These are phyloP conservation scores for Nigrograna mackinnonii DNA, from an alignment of 2,329 filamentous ascomycete species.

Conservation along the genomic window DNA sequence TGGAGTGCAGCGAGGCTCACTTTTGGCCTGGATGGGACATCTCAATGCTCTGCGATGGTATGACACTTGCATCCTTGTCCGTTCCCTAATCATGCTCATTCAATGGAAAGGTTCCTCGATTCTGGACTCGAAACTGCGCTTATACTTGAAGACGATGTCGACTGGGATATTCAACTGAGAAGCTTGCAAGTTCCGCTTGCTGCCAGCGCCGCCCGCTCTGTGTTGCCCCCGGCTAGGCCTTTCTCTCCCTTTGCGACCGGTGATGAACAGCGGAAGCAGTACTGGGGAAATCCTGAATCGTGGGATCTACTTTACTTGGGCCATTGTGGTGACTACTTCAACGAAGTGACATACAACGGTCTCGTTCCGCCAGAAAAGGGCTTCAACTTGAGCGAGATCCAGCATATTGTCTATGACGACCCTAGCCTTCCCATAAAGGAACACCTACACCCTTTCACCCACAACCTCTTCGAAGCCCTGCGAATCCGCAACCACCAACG, in stretches of 20 bases:
- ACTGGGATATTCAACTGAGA: conserved; percentile 50
- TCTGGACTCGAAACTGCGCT: conserved; percentile 46
- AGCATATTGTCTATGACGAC: conserved; percentile 41
- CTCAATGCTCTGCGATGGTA: conserved; percentile 46
- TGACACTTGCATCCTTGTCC: not conserved
- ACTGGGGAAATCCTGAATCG: conserved; percentile 42
- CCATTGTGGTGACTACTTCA: conserved; percentile 49
- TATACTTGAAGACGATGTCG: conserved; percentile 51
- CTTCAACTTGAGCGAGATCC: conserved; percentile 33
- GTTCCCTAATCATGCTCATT: not conserved
- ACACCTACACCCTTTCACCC: conserved; percentile 46
- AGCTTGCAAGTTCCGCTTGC: conserved; percentile 46
- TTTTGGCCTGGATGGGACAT: conserved; percentile 50
- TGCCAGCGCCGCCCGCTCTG: conserved; percentile 42
- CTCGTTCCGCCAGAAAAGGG: conserved; percentile 22
- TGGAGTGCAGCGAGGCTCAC: conserved; percentile 41
- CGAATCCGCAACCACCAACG: conserved; percentile 40
- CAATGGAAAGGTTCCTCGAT: conserved; percentile 42
- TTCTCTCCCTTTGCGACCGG: conserved; percentile 20
- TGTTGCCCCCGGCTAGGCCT: conserved; percentile 33
- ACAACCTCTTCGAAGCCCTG: conserved; percentile 38
- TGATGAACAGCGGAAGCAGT: conserved; percentile 31
- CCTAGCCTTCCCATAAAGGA: conserved; percentile 38
- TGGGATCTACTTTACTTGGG: conserved; percentile 52
- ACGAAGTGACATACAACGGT: conserved; percentile 34